Evolutionary conservation across 805 yeast species (phyloP), one percentile per base, ranked within the genome.

Genomic region (Yarrowia hollandica): DNA sequence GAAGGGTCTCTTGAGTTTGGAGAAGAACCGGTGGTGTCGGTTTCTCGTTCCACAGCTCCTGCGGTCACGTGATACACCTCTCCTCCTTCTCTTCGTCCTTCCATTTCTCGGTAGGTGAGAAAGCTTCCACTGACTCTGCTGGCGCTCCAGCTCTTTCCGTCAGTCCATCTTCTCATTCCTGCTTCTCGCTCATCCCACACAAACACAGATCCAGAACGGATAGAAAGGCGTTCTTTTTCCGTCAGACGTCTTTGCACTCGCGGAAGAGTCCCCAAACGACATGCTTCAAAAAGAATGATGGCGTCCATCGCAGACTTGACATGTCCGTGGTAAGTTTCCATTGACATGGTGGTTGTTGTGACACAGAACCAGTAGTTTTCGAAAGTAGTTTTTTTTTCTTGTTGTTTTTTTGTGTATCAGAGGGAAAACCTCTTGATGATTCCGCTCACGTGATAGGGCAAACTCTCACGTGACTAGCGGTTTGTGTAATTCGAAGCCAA

Each of bases 161-260:
- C 92, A 1, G 91, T 86, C 91, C 92, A 86, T 25, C 91, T 72
- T 62, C 82, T 79, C 83, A 86, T 84, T 15, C 83, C 86, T 39
- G 88, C 82, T 64, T 82, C 84, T 12, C 77, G 74, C 67, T 86
- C 91, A 67, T 82, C 85, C 90, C 90, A 86, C 8, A 85, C 79
- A 65, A 82, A 86, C 2, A 86, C 79, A 2, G 84, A 76, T 4
- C 89, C 89, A 8, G 83, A 76, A 18, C 71, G 70, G 38, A 86
- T 84, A 18, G 72, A 70, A 23, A 74, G 68, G 21, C 88, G 72
- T 67, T 86, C 89, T 25, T 72, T 71, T 21, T 79, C 82, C 12
- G 82, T 77, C 12, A 86, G 75, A 23, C 91, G 70, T 59, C 86
- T 77, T 55, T 75, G 79, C 2, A 84, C 76, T n/a, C 79, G 77